Conservation (phyloP, 139 green algal species). For the Chlorella sp. region DNA sequence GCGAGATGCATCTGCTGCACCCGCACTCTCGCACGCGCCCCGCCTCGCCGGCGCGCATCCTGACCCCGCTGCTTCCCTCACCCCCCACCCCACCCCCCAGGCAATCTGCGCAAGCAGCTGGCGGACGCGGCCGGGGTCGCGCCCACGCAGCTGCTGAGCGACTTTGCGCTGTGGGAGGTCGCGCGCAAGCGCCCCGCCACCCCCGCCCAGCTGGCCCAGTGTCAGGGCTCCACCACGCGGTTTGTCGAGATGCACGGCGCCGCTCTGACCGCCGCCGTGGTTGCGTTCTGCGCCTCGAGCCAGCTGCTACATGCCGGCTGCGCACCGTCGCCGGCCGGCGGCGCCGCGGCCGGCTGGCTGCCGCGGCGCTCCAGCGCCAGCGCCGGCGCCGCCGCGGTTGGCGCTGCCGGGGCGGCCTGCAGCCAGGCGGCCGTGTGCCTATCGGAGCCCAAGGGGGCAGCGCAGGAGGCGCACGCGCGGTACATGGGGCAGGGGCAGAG, state of each 20-base stretch:
- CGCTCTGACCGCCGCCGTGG: background rate
- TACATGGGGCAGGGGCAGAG: conserved; percentile 28
- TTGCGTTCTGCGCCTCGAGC: conserved; percentile 21
- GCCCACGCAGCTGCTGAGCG: conserved; percentile 22
- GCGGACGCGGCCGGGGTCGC: conserved; percentile 1
- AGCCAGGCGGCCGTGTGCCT: conserved; percentile 10
- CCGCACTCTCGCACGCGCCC: no score
- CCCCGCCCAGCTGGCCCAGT: background rate
- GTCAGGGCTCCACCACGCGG: conserved; percentile 15
- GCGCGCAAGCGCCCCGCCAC: conserved; percentile 14
- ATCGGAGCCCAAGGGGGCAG: conserved; percentile 17
- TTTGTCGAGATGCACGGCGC: conserved; percentile 22
- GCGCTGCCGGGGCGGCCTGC: background rate
- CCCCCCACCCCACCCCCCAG: no score
- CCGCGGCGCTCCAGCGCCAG: background rate
- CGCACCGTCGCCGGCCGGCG: background rate
- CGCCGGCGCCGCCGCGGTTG: background rate
- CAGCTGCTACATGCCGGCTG: background rate
- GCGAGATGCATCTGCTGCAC: no score
- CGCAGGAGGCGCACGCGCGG: conserved; percentile 10
- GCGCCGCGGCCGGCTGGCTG: background rate
- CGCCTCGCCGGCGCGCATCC: no score
- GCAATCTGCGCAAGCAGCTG: no score
- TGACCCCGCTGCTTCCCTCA: no score
- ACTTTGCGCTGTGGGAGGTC: conserved; percentile 36